These are phyloP conservation scores for Leccinum rimulosum DNA, from an alignment of 768 basidiomycete species.

Conservation along the genomic window DNA sequence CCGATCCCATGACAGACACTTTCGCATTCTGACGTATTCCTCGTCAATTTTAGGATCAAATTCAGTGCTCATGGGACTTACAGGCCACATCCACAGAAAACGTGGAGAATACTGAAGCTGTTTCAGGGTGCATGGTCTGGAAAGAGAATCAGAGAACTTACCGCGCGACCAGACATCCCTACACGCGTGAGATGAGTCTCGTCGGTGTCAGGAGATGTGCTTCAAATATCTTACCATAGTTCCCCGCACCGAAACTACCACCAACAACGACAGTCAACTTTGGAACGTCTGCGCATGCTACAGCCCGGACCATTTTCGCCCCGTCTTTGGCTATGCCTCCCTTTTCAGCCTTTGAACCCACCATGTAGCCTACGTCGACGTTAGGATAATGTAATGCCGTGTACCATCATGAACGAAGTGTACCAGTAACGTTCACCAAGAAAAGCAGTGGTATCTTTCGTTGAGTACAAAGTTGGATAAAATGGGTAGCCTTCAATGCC, in stretches of 20 bases:
- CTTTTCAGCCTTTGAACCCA: conserved; percentile 91
- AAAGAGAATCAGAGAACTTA: conserved; percentile 40
- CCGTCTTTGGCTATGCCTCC: conserved; percentile 94
- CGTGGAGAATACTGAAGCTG: conserved; percentile 77
- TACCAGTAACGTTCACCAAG: conserved; percentile 92
- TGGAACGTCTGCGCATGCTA: conserved; percentile 90
- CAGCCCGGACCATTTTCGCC: conserved; percentile 96
- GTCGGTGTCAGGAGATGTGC: conserved; percentile 4
- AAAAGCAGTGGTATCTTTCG: conserved; percentile 86
- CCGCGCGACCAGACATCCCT: conserved; percentile 93
- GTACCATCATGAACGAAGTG: conserved; percentile 2
- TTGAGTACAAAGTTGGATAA: conserved; percentile 92
- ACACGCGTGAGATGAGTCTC: conserved; percentile 13
- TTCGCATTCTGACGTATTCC: conserved; percentile 66
- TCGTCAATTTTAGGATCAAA: conserved; percentile 10
- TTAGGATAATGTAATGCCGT: conserved; percentile 3
- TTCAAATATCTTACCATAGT: conserved; percentile 63
- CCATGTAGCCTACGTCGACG: conserved; percentile 74
- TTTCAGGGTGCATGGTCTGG: conserved; percentile 4
- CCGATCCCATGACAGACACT: conserved; percentile 94
- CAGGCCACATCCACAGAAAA: conserved; percentile 99
- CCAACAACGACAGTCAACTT: conserved; percentile 93
- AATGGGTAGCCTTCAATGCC: conserved; percentile 91
- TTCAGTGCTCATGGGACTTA: conserved; percentile 37
- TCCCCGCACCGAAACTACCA: conserved; percentile 92